These are phyloP conservation scores for Syzygium syzygioides DNA, from an alignment of 441 rosid species.

Conservation along the genomic window DNA sequence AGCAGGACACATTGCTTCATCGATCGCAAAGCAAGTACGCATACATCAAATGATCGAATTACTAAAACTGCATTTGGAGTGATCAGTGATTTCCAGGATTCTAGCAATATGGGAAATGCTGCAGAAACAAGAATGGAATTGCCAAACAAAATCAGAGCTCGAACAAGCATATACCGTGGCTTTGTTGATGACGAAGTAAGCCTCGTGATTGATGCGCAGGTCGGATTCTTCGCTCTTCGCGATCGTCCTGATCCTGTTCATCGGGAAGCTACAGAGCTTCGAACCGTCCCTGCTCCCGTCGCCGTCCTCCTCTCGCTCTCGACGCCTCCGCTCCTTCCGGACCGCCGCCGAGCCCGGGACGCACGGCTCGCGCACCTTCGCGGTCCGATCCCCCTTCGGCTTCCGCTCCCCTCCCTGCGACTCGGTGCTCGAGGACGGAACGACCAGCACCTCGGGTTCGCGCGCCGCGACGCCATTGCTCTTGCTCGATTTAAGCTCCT, in stretches of 20 bases:
- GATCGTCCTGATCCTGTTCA: slow-evolving; percentile 66
- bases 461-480: neutral
- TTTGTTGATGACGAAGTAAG: slow-evolving; percentile 72
- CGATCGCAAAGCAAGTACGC: neutral
- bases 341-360: slow-evolving; percentile 6
- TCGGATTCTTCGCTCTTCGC: slow-evolving; percentile 43
- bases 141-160: neutral
- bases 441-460: neutral
- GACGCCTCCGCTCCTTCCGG: slow-evolving; percentile 1
- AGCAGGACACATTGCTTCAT: neutral
- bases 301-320: neutral
- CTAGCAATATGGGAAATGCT: neutral
- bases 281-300: slow-evolving; percentile 24
- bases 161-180: slow-evolving; percentile 61
- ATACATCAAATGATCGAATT: neutral
- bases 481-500: slow-evolving; percentile 22
- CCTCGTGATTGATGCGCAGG: slow-evolving; percentile 44
- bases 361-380: neutral
- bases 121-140: neutral
- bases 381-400: neutral
- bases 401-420: slow-evolving; percentile 1
- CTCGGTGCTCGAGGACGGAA: neutral
- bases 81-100: neutral
- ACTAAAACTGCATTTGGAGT: neutral
- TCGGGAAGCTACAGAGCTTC: slow-evolving; percentile 50